These are phyloP conservation scores for Begonia masoniana DNA, from an alignment of 306 rosid species.

Conservation along the genomic window DNA sequence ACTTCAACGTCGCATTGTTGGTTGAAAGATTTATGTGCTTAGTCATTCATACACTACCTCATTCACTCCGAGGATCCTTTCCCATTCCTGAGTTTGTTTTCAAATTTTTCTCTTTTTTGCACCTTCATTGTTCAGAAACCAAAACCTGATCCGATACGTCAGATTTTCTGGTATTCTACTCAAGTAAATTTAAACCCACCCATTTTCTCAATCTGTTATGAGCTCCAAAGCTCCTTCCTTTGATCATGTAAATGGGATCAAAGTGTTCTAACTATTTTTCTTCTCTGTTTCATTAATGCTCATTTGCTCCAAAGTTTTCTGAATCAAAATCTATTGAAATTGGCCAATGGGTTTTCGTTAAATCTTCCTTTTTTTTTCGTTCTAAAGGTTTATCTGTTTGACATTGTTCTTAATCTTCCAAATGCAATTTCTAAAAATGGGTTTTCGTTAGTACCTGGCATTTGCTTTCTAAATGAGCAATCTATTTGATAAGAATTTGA, in stretches of 20 bases:
- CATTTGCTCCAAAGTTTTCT: too few species aligned
- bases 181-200: too few species aligned
- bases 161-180: too few species aligned
- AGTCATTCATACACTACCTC: constrained; percentile 24
- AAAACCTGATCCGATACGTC: too few species aligned
- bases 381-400: constrained; percentile 29
- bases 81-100: constrained; percentile 15
- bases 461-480: constrained; percentile 19
- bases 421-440: constrained; percentile 44
- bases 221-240: too few species aligned
- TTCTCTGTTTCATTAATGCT: too few species aligned
- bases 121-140: constrained; percentile 7
- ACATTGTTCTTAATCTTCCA: constrained; percentile 17
- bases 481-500: constrained; percentile 9
- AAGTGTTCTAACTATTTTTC: too few species aligned
- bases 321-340: constrained; percentile 17
- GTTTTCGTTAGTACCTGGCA: constrained; percentile 38
- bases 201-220: too few species aligned
- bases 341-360: constrained; percentile 62
- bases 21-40: too few species aligned
- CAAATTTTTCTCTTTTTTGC: constrained; percentile 17
- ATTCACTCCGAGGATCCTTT: constrained; percentile 24
- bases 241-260: constrained; percentile 72
- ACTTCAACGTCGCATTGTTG: too few species aligned
- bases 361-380: constrained; percentile 23